Evolutionary conservation across 2,329 filamentous ascomycete genomes (phyloP), one percentile per base, ranked within the genome.

Genomic region (Diaporthe nobilis): DNA sequence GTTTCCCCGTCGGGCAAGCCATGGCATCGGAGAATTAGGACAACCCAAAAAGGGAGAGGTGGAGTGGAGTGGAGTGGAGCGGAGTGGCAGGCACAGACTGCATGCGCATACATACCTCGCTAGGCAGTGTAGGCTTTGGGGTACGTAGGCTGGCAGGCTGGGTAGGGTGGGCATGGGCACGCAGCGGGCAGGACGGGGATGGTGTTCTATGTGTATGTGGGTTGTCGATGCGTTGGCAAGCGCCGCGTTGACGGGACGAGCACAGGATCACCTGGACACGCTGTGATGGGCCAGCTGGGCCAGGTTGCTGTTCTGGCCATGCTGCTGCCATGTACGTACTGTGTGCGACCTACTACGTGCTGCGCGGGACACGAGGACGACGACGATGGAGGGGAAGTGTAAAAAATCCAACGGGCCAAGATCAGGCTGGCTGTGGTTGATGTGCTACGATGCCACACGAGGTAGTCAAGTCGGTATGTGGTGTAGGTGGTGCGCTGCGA

Each of bases 191-290:
- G 68, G 39, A 49, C 47, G 70, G 39, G 39, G 28, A 25, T 25
- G 55, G 28, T 42, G 70, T 25, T 53, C 31, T 37, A 25, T 61
- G 57, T 49, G 57, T 60, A 34, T n/a, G 58, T 73, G 71, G 71
- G 71, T 63, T 70, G 71, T 55, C 42, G 71, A 73, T 73, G 71
- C 58, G 71, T 55, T 73, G 71, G 71, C 71, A 73, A 73, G 71
- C 71, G 71, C 71, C 71, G 58, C 25, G 34, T 73, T 65, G 61
- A 39, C 34, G 28, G 51, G 61, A 73, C n/a, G 58, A 53, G 61
- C 58, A 73, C 58, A 63, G 58, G 58, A 63, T 63, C 57, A 63
- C 58, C 71, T 73, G 57, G 47, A 42, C 71, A 73, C 22, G 57
- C n/a, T 44, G 15, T 31, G 58, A 65, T 73, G 71, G 51, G 55